Conservation (phyloP, 371 early-diverging fungal genomes). For the Syncephalastrum contaminatum region DNA sequence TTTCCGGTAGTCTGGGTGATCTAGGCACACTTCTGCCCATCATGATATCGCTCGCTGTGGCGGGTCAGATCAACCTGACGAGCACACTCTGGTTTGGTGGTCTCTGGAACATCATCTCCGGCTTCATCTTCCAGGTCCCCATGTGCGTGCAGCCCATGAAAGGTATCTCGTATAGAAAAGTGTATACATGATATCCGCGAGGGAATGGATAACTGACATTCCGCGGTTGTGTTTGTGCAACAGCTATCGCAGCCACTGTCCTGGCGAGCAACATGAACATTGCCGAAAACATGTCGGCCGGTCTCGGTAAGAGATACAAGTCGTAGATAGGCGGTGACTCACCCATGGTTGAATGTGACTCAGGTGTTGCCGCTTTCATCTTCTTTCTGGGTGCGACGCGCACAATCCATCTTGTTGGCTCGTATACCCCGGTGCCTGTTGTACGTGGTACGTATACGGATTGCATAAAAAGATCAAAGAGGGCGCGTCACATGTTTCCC, state of each 20-base stretch:
- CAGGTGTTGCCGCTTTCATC: conserved; percentile 66
- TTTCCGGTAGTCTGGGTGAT: conserved; percentile 81
- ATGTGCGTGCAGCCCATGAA: conserved; percentile 89
- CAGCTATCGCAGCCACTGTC: conserved; percentile 85
- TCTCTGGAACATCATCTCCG: conserved; percentile 83
- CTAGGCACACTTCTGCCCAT: conserved; percentile 88
- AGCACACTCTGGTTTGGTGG: conserved; percentile 87
- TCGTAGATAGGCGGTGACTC: neutral
- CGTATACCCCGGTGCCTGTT: conserved; percentile 73
- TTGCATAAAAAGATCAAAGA: neutral
- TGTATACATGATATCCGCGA: neutral
- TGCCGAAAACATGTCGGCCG: conserved; percentile 78
- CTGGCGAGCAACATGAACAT: conserved; percentile 66
- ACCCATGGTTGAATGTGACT: neutral
- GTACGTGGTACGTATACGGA: conserved; percentile 65
- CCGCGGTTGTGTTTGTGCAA: conserved; percentile 10
- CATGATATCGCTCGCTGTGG: conserved; percentile 75
- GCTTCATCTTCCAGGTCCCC: conserved; percentile 77
- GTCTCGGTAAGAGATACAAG: conserved; percentile 34
- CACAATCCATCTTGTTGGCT: conserved; percentile 68
- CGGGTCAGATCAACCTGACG: conserved; percentile 76
- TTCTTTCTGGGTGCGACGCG: conserved; percentile 73
- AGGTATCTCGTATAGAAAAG: conserved; percentile 37
- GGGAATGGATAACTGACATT: conserved; percentile 1
- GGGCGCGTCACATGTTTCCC: neutral